Base-by-base conservation (phyloP, 768 basidiomycete species). In the Mycena crocata region DNA sequence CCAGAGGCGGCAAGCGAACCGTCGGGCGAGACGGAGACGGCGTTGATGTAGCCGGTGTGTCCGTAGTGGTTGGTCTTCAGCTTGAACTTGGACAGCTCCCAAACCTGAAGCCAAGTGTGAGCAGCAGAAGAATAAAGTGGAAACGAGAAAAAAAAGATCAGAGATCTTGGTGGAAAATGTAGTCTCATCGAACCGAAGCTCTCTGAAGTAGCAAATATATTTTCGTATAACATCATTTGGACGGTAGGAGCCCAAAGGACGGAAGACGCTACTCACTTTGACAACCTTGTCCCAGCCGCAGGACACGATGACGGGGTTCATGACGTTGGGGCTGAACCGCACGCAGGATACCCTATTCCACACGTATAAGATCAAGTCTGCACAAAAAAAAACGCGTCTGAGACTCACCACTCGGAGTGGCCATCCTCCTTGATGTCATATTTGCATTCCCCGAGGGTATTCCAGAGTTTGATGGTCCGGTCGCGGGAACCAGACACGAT, bases 261-360 rank as follows among this genome's bases (percentile, higher is more conserved):
- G 64, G 48, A 48, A 50, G 23, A 19, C 19, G 42, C 57, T 17
- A 76, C 90, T 82, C 72, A 97, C 98, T 91, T 99, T 99, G 80
- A 99, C 98, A 69, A 98, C 95, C 87, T 98, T 99, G 87, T 99
- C 98, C 98, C 98, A 99, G 75, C 98, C 98, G 75, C 92, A 93
- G 67, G 98, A 99, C 64, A 99, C 98, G 76, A 99, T 99, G 77
- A 99, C 97, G 63, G 98, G 96, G 87, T 96, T 98, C 84, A 90
- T 75, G 72, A 96, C 90, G 80, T 99, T 99, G 58, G 98, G 98
- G 84, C 95, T 97, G 87, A 99, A 99, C 79, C 97, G 93, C 45
- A 99, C 98, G 81, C 97, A 99, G 44, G 97, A 99, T 62, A 99
- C 97, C 95, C 95, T 96, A 65, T 57, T 42, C 35, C 14, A 30